Evolutionary conservation across 1,284 basidiomycete species (phyloP), one percentile per base, ranked within the genome.

Genomic region (Cerioporus squamosus): DNA sequence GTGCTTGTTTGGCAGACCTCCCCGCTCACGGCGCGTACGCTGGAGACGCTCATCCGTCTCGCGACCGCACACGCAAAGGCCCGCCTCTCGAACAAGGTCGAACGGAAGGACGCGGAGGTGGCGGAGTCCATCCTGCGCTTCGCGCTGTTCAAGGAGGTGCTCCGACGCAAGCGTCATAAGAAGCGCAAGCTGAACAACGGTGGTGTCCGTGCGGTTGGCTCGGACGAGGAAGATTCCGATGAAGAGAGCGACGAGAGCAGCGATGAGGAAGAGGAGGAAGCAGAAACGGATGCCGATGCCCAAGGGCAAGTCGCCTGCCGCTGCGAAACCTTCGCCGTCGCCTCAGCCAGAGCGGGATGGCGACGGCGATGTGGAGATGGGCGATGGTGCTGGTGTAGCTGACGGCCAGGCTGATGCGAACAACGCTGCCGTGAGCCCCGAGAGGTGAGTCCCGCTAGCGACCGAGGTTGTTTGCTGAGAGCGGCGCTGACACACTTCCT

Each of bases 11-110:
- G 51, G 4, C 62, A 97, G 93, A 99, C 97, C 4, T 94, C 97
- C 12, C 97, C 97, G 2, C 79, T 99, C 63, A 99, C 97, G 1
- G 97, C 97, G 15, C 95, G 97, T 86, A 98, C 97, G 6, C 87
- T 99, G 57, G 97, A 99, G 77, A 99, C 97, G 1, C 83, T 99
- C 44, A 99, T 99, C 73, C 97, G 97, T 82, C 85, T 99, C 15
- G 87, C 97, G 6, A 99, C 97, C 17, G 97, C 97, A 0, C 97
- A 99, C 74, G 97, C 97, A 60, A 99, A 99, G 77, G 87, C 95
- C 14, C 88, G 97, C 20, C 81, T 99, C 3, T 96, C 95, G 17
- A 65, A 83, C 44, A 91, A 90, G 63, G 94, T 99, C 20, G 90
- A 94, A 68, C 86, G 92, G 71, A 79, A 81, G 5, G 97, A 99